Base-by-base conservation (phyloP, 2,329 filamentous ascomycete genomes). In the Hypomyces rosellus region DNA sequence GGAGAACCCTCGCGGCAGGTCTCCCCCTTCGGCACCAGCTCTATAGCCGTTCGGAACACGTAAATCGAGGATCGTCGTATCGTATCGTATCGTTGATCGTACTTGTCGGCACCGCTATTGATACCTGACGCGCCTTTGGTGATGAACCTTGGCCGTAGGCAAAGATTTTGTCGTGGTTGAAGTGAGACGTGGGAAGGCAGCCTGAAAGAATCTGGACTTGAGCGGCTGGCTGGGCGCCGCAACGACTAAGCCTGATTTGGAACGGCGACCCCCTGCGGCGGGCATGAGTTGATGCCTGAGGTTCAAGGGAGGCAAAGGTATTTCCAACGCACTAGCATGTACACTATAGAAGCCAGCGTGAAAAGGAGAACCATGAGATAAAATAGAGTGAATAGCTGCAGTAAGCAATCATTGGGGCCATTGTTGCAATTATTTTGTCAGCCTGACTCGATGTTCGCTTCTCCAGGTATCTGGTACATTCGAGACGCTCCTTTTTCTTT, bases 71-170 rank as follows among this genome's bases (percentile, higher is more conserved):
- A 63, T 58, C 58, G 59, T 57, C 57, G 62, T 63, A 54, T 72
- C 63, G 62, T 62, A 59, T 57, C 53, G 53, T 57, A 54, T 53
- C 60, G 55, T 54, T 50, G 49, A 48, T 53, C 51, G 61, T 61
- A 58, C 52, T 60, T 62, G 54, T 53, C 49, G 56, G 55, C 59
- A 65, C 59, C 62, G 64, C 65, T 68, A 68, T 67, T 69, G 71
- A 72, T 72, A 70, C 66, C 69, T 69, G 76, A 75, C 74, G 74
- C 77, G 78, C 72, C 38, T 8, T 72, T 71, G 69, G 66, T 70
- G 72, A 74, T 77, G 70, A 61, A 54, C 63, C 67, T 61, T 61
- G 57, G 58, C 59, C 57, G 58, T 53, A 55, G 58, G 61, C 63
- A 66, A 67, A 64, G 66, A 65, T 71, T 70, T 72, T 69, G 69